Base-by-base conservation (phyloP, 495 filamentous ascomycete genomes). In the Trichoderma reesei region DNA sequence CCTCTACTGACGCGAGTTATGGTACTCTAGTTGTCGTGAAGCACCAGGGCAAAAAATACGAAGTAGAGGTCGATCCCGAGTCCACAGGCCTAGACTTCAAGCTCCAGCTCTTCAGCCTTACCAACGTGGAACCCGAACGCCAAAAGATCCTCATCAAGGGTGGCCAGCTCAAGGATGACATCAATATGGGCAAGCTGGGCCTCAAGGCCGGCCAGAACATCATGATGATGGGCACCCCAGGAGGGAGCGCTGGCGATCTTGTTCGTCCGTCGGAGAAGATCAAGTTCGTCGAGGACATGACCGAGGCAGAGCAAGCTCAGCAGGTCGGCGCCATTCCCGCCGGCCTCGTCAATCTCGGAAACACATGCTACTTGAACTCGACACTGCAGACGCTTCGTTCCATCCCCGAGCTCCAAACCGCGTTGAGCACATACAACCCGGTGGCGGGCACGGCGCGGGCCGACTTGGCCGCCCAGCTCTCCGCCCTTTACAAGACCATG, bases 281-380 rank as follows among this genome's bases (percentile, higher is more conserved):
- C 70, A 91, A 87, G 74, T 98, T 98, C 69, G 72, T 96, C 67
- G 94, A 98, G 73, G 94, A 98, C 72, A 96, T 98, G 94, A 96
- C 92, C 5, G 94, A 94, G 71, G 92, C 92, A 31, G 92, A 98
- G 72, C 85, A 86, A 37, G 95, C 94, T 31, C 86, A 84, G 71
- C 81, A 85, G 67, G 88, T 86, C 59, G 92, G 90, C 48, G 94
- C 93, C 51, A 91, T 79, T 59, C 94, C 94, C 13, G 90, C 94
- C 64, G 94, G 94, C 38, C 74, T 98, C 66, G 84, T 91, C 72
- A 98, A 98, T 69, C 79, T 96, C 65, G 94, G 94, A 33, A 98
- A 98, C 72, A 98, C 94, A 1, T 98, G 94, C 79, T 98, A 98
- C 72, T 85, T 98, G 71, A 98, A 98, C 79, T 92, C 95, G 31